Evolutionary conservation across 169 alveolate genomes (phyloP).

Genomic region (Toxoplasma gondii): DNA sequence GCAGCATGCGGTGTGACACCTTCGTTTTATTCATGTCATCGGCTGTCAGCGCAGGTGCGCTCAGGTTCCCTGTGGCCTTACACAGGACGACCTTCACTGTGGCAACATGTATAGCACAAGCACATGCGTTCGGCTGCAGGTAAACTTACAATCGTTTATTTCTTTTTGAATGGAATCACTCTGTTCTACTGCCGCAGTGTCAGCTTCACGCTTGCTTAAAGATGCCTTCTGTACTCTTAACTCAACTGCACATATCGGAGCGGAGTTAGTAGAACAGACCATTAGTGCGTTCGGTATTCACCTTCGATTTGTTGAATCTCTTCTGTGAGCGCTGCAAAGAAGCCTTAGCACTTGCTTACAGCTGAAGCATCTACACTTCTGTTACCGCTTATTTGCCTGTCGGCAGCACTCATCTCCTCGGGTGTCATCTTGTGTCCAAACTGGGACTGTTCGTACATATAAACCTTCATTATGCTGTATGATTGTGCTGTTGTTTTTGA

Average conservation of each 20-base stretch:
- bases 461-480: constrained; percentile 31
- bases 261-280: too few relatives aligned
- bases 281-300: background rate
- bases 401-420: background rate
- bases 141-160: background rate
- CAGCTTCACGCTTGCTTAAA: background rate
- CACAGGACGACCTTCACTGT: background rate
- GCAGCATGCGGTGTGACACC: constrained; percentile 40
- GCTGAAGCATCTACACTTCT: background rate
- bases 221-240: background rate
- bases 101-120: background rate
- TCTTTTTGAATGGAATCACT: background rate
- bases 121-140: background rate
- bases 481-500: background rate
- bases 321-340: background rate
- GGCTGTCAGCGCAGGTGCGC: constrained; percentile 44
- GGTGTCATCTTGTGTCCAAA: constrained; percentile 7
- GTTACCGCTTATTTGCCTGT: background rate
- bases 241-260: background rate
- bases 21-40: constrained; percentile 42
- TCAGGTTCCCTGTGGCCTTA: background rate
- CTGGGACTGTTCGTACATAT: constrained; percentile 58
- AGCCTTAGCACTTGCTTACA: background rate
- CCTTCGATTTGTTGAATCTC: constrained; percentile 1
- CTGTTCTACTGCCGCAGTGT: background rate